Base-by-base conservation (phyloP, 805 yeast species). In the Teunomyces kruisii region DNA sequence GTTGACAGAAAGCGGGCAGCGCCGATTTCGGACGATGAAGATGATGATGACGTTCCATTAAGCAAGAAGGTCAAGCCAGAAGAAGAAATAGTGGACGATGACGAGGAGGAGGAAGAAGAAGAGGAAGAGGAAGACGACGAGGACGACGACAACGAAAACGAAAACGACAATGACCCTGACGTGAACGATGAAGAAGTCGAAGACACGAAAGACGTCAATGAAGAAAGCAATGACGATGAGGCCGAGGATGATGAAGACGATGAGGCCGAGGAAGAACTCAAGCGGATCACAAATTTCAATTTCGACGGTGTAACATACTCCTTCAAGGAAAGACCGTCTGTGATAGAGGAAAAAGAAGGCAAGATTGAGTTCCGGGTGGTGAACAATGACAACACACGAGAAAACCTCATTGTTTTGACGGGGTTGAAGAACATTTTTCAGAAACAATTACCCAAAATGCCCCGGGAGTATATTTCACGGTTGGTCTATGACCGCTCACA, bases 401-500 rank as follows among this genome's bases (percentile, higher is more conserved):
- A 94, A 57, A 88, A 80, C 63, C 72, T 94, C 73, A 88, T 94
- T 75, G 92, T 94, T 40, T 72, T 94, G 50, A 94, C 98, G 0
- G 99, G 99, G 1, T 68, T 94, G 50, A 94, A 94, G 67, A 94
- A 92, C 62, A 92, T 94, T 52, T 94, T 94, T 65, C 99, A 94
- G 63, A 91, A 91, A 58, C 99, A 94, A 68, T 76, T 94, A 51
- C 99, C 99, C 1, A 92, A 94, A 67, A 94, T 94, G 99, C 99
- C 99, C 15, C 79, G 94, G 50, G 98, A 94, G 61, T 94, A 94
- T 67, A 94, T 94, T 59, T 89, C 97, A 5, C 73, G 99, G 53
- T 76, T 94, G 49, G 98, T 94, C 3, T 94, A 90, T 61, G 99
- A 94, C 61, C 72, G 97, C 54, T 84, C 92, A 32, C 99, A 94